Evolutionary conservation across 2,329 filamentous ascomycete species (phyloP).

Genomic region (Zymoseptoria brevis): DNA sequence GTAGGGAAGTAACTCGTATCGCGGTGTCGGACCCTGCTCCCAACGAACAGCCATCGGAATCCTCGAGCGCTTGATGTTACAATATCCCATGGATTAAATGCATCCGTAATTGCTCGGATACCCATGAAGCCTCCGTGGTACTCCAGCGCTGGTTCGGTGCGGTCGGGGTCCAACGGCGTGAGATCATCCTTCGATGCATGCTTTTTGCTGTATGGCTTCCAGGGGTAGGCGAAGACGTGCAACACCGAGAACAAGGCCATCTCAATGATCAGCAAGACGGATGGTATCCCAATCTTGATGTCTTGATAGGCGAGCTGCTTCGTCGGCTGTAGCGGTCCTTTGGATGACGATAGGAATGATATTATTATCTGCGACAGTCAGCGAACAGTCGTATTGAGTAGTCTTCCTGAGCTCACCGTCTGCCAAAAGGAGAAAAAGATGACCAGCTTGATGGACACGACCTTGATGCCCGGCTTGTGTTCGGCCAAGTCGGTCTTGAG

Average conservation of each 20-base stretch:
- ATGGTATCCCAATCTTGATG: slow-evolving; percentile 72
- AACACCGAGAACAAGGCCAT: slow-evolving; percentile 74
- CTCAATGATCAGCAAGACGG: slow-evolving; percentile 69
- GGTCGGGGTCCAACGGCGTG: slow-evolving; percentile 4
- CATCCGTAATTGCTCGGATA: slow-evolving; percentile 57
- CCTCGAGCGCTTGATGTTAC: slow-evolving; percentile 71
- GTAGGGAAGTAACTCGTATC: slow-evolving; percentile 34
- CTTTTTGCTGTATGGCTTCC: slow-evolving; percentile 55
- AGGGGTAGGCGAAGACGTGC: slow-evolving; percentile 77
- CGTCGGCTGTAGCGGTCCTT: slow-evolving; percentile 56
- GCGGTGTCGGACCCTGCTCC: slow-evolving; percentile 50
- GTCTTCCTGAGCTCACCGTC: slow-evolving; percentile 32
- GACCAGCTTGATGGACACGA: slow-evolving; percentile 79
- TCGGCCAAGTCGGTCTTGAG: slow-evolving; percentile 59
- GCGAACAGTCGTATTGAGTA: not conserved
- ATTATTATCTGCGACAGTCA: slow-evolving; percentile 43
- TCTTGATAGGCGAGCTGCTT: slow-evolving; percentile 61
- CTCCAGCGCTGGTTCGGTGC: slow-evolving; percentile 6
- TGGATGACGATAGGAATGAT: slow-evolving; percentile 52
- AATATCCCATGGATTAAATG: slow-evolving; percentile 75
- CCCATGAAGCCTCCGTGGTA: slow-evolving; percentile 61
- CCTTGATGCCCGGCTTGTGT: slow-evolving; percentile 69
- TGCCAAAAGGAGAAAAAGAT: slow-evolving; percentile 93
- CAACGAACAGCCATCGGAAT: slow-evolving; percentile 72
- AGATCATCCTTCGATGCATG: slow-evolving; percentile 21